Evolutionary conservation across 2,329 filamentous ascomycete genomes (phyloP).

Genomic region (Calonectria montana): DNA sequence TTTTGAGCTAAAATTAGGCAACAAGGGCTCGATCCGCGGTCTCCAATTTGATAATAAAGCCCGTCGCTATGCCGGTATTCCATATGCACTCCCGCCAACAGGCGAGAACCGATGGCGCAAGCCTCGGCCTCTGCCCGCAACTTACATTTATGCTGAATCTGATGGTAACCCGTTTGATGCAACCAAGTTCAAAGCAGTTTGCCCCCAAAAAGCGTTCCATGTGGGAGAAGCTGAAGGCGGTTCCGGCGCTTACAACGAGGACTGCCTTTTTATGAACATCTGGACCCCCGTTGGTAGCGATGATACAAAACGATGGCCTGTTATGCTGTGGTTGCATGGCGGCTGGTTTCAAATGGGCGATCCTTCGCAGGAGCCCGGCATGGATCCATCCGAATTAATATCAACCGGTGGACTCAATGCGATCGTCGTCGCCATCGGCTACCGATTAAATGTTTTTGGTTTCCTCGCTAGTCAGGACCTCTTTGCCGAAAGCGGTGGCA

Average conservation of each 20-base stretch:
- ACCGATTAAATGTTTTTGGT: constrained; percentile 58
- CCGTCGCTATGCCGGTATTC: constrained; percentile 48
- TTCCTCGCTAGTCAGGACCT: constrained; percentile 58
- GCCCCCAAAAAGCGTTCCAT: constrained; percentile 51
- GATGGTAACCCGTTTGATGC: constrained; percentile 48
- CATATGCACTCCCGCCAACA: constrained; percentile 53
- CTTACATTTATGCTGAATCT: constrained; percentile 43
- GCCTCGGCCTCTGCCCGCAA: constrained; percentile 46
- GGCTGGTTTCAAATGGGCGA: constrained; percentile 60
- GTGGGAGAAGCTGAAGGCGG: constrained; percentile 41
- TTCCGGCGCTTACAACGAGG: constrained; percentile 50
- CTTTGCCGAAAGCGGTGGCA: constrained; percentile 34
- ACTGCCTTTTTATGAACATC: constrained; percentile 59
- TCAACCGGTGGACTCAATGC: constrained; percentile 49
- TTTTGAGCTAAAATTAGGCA: constrained; percentile 12
- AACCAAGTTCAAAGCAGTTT: constrained; percentile 49
- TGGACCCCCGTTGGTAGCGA: constrained; percentile 53
- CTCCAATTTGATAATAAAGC: constrained; percentile 48
- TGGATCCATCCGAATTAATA: constrained; percentile 57
- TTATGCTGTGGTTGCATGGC: constrained; percentile 53
- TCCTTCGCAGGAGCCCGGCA: constrained; percentile 52
- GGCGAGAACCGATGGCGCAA: constrained; percentile 52
- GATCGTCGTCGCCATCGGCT: constrained; percentile 59
- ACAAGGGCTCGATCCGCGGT: constrained; percentile 44
- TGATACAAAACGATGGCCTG: constrained; percentile 40